These are phyloP conservation scores for Lolium multiflorum DNA, from an alignment of 176 grass and related monocot genomes.

Conservation along the genomic window DNA sequence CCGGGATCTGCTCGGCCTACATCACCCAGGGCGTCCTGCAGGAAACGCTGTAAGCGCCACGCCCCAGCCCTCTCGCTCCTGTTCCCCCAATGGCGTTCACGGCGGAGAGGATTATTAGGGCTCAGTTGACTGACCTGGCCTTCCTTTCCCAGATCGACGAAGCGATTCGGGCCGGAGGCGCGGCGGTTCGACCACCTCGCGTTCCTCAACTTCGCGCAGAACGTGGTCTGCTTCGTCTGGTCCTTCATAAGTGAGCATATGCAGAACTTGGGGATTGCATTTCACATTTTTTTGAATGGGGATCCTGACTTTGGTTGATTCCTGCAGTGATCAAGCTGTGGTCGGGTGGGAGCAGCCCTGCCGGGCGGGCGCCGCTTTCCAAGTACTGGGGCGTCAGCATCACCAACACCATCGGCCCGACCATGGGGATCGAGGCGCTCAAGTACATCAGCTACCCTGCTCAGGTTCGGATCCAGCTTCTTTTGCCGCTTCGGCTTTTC, in stretches of 20 bases:
- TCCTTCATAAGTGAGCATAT: constrained; percentile 97
- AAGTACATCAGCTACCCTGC: constrained; percentile 99
- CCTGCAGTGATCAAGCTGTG: constrained; percentile 89
- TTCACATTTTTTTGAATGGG: not conserved
- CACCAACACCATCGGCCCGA: constrained; percentile 92
- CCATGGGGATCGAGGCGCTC: constrained; percentile 95
- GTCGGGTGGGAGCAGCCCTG: constrained; percentile 56
- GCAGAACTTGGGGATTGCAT: no score
- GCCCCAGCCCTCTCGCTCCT: not conserved
- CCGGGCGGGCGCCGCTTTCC: constrained; percentile 62
- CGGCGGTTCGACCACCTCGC: constrained; percentile 90
- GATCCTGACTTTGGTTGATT: constrained; percentile 7
- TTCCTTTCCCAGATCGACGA: constrained; percentile 75
- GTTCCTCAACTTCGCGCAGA: constrained; percentile 97
- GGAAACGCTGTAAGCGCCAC: constrained; percentile 73
- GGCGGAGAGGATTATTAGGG: not conserved
- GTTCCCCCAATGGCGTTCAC: not conserved
- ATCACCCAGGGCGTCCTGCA: constrained; percentile 96
- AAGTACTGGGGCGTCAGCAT: constrained; percentile 86
- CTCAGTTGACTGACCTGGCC: not conserved
- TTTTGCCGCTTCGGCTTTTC: constrained; percentile 1
- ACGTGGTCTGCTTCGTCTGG: constrained; percentile 86
- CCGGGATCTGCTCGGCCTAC: constrained; percentile 94
- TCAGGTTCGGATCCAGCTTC: constrained; percentile 52
- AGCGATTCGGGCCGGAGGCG: constrained; percentile 83